Percentiles rank a stretch among this genome's conserved stretches.
phyloP scores from a whole-genome alignment of 225 moss, liverwort and hornwort genomes.

The Climacium dendroides region DNA sequence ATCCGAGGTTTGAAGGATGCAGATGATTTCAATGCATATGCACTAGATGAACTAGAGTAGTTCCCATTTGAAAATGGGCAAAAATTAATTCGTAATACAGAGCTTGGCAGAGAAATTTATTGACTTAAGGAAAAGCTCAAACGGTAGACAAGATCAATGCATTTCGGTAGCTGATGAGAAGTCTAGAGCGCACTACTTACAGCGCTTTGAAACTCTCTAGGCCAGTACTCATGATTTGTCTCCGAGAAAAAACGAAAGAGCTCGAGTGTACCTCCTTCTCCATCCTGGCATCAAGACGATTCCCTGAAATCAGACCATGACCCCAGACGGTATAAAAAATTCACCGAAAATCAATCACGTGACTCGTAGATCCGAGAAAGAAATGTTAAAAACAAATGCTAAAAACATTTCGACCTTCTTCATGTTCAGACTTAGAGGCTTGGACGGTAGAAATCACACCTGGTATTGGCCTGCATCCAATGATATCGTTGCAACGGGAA shows the following conservation, averaged over 20 bases:
- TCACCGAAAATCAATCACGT: background rate
- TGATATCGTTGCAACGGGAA: constrained; percentile 40
- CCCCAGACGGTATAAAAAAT: background rate
- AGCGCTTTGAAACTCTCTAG: constrained; percentile 45
- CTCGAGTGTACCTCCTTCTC: constrained; percentile 82
- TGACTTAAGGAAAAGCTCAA: background rate
- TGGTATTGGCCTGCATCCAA: constrained; percentile 62
- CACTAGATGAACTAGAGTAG: background rate
- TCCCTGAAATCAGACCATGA: background rate
- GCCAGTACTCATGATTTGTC: constrained; percentile 90
- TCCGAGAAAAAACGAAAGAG: constrained; percentile 97
- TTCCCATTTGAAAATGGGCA: background rate
- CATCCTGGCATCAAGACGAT: constrained; percentile 28
- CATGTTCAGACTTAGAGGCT: background rate
- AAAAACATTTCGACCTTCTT: background rate
- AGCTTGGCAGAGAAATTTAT: background rate
- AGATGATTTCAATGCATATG: background rate
- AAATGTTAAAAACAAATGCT: background rate
- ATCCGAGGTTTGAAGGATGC: background rate
- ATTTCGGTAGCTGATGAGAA: background rate
- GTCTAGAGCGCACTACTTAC: constrained; percentile 14
- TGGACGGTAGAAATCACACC: constrained; percentile 22
- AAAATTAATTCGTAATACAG: background rate
- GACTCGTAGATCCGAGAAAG: background rate
- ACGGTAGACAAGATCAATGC: background rate